These are phyloP conservation scores for Mucor indicus DNA, from an alignment of 371 early-diverging fungal species.

Conservation along the genomic window DNA sequence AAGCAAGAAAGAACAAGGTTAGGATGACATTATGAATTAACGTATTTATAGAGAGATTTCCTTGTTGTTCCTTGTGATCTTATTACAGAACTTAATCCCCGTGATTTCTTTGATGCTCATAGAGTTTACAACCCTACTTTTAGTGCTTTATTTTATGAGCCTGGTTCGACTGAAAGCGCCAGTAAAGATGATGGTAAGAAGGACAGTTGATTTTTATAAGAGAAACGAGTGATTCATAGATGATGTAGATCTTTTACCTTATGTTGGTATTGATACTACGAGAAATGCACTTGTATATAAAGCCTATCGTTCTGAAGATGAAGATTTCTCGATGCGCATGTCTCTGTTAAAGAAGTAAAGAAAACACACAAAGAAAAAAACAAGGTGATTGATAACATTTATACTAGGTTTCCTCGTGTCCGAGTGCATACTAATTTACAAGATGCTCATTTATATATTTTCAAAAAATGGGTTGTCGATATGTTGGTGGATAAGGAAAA, in stretches of 20 bases:
- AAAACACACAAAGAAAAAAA: too few species aligned
- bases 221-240: background rate
- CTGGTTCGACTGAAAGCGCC: constrained; percentile 52
- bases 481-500: constrained; percentile 64
- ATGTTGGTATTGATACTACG: constrained; percentile 77
- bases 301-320: constrained; percentile 50
- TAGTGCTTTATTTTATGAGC: constrained; percentile 77
- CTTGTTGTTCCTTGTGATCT: constrained; percentile 89
- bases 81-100: constrained; percentile 78
- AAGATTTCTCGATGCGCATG: constrained; percentile 74
- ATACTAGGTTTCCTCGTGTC: constrained; percentile 69
- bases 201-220: background rate
- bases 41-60: constrained; percentile 71
- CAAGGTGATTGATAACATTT: too few species aligned
- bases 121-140: constrained; percentile 76
- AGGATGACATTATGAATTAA: background rate
- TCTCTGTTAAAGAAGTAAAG: constrained; percentile 68
- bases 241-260: constrained; percentile 50
- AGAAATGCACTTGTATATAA: constrained; percentile 75
- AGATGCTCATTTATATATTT: constrained; percentile 89
- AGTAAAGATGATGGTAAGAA: constrained; percentile 61
- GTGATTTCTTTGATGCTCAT: constrained; percentile 78
- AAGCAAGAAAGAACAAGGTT: background rate
- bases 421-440: constrained; percentile 71
- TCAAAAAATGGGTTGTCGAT: constrained; percentile 89